Evolutionary conservation across 129 eudicot genomes (phyloP).

Genomic region (Mikania micrantha): DNA sequence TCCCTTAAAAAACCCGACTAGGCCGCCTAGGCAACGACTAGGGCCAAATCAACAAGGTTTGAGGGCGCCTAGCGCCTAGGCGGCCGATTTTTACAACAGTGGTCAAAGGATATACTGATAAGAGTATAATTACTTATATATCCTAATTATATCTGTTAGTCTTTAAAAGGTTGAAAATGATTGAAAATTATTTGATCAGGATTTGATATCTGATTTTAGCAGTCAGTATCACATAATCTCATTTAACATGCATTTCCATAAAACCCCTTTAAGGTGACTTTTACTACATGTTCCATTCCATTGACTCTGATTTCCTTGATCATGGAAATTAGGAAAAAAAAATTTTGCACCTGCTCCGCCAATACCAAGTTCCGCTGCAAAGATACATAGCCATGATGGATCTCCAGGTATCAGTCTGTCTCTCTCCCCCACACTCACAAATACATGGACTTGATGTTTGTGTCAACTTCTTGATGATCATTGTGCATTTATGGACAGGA

Average conservation of each 20-base stretch:
- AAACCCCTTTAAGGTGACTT: neutral
- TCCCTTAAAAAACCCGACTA: too few species aligned
- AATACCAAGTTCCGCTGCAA: constrained; percentile 79
- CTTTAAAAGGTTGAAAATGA: too few species aligned
- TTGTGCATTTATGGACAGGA: constrained; percentile 11
- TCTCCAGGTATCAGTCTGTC: constrained; percentile 53
- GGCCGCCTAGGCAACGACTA: too few species aligned
- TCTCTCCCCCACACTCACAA: neutral
- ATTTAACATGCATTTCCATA: neutral
- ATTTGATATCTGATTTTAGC: neutral
- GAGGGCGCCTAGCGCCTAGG: too few species aligned
- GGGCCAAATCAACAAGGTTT: too few species aligned
- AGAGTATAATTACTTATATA: neutral
- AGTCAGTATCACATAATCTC: neutral
- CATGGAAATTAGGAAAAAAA: constrained; percentile 55
- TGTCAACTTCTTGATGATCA: neutral
- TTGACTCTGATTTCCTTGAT: constrained; percentile 5
- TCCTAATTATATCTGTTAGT: neutral
- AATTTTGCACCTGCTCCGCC: constrained; percentile 63
- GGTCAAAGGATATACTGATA: too few species aligned
- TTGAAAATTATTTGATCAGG: neutral
- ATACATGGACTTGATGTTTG: neutral
- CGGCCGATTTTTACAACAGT: too few species aligned
- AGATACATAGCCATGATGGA: constrained; percentile 93
- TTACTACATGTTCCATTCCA: neutral